Base-by-base conservation (phyloP, 495 filamentous ascomycete genomes). In the Aspergillus coremiiformis region DNA sequence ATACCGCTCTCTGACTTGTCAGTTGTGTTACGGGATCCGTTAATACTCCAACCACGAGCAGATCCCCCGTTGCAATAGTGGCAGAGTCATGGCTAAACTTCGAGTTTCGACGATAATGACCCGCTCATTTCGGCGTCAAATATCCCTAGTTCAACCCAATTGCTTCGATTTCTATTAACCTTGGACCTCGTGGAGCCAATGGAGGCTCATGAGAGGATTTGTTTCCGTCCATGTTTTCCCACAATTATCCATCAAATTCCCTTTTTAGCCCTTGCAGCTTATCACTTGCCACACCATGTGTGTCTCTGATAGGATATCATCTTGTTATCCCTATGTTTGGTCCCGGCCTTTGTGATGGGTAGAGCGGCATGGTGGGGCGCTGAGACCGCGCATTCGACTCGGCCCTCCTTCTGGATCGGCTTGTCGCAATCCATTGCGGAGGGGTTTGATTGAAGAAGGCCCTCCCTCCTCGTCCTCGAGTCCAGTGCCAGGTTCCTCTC, bases 271-370 rank as follows among this genome's bases (percentile, higher is more conserved):
- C 39, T 29, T 44, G 37, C 51, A 15, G 44, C 24, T 37, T 61
- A 11, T 59, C 56, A 58, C 59, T 27, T 30, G 44, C 58, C 51
- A 23, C 56, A 54, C 61, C 71, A 73, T 73, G 71, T 74, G 71
- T 71, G 27, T 23, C 39, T 47, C 41, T 72, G 71, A 74, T 72
- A 71, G 69, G 69, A 64, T 53, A 50, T 58, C 50, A 43, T 37
- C 30, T 49, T 59, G 55, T 59, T 49, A 43, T 50, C 51, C 47
- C 44, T 35, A 52, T 49, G 49, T 57, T 61, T 42, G 52, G 44
- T 29, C 17, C 39, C 44, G 57, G 29, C 45, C 30, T 39, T 42
- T 46, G 32, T 47, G 30, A 27, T 20, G 20, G 45, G 48, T 50
- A 46, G 44, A 52, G 52, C 37, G 53, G 55, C n/a, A 43, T 53